Conservation (phyloP, 2,329 filamentous ascomycete genomes). For the Phyllosticta citribraziliensis region DNA sequence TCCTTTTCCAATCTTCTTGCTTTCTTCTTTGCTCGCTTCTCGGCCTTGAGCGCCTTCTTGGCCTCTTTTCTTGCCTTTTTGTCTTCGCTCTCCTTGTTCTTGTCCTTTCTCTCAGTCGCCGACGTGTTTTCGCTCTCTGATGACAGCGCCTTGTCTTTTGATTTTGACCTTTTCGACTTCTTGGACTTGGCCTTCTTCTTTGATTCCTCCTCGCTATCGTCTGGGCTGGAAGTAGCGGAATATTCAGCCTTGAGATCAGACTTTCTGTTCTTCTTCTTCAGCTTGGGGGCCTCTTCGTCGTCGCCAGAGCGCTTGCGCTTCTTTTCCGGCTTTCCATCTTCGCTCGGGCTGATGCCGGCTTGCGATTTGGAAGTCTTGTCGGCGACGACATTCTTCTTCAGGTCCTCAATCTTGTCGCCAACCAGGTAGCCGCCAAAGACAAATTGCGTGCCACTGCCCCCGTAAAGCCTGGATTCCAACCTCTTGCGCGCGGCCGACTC, state of each 20-base stretch:
- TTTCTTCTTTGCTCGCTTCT: slow-evolving; percentile 35
- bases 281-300: slow-evolving; percentile 21
- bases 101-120: slow-evolving; percentile 34
- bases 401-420: slow-evolving; percentile 44
- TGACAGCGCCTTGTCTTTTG: slow-evolving; percentile 13
- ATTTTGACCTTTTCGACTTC: slow-evolving; percentile 21
- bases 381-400: slow-evolving; percentile 39
- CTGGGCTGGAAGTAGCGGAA: background rate
- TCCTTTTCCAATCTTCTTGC: slow-evolving; percentile 39
- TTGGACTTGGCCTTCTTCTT: slow-evolving; percentile 26
- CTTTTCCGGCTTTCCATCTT: slow-evolving; percentile 12
- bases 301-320: slow-evolving; percentile 26
- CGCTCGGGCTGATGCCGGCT: background rate
- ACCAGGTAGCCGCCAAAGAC: slow-evolving; percentile 70
- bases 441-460: slow-evolving; percentile 67
- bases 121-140: slow-evolving; percentile 14
- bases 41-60: slow-evolving; percentile 31
- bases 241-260: slow-evolving; percentile 21
- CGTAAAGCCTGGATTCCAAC: slow-evolving; percentile 64
- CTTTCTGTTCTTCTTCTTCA: slow-evolving; percentile 31
- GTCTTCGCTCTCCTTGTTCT: slow-evolving; percentile 19
- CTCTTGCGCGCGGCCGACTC: slow-evolving; percentile 60
- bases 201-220: background rate
- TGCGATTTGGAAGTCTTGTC: background rate
- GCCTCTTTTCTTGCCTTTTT: slow-evolving; percentile 16